phyloP scores from a whole-genome alignment of 208 protist species.

The Tritrichomonas foetus region DNA sequence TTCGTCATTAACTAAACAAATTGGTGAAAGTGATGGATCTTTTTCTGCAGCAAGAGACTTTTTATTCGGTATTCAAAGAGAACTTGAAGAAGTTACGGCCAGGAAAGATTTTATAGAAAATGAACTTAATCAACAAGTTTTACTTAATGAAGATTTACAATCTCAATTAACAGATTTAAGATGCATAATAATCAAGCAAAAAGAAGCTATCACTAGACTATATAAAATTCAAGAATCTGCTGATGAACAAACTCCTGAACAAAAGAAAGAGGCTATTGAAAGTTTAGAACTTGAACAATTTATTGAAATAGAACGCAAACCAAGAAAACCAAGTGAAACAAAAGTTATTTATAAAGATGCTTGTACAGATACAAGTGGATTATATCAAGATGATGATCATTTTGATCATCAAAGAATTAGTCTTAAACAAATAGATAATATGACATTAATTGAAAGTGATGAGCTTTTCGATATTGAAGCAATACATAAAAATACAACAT shows the following conservation, averaged over 20 bases:
- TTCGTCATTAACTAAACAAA: background rate
- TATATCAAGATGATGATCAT: too few relatives aligned
- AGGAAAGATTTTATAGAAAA: background rate
- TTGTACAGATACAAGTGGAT: too few relatives aligned
- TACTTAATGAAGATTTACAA: background rate
- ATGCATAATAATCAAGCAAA: background rate
- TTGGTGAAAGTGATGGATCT: background rate
- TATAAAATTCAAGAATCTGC: background rate
- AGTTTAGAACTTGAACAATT: too few relatives aligned
- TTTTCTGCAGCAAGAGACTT: background rate
- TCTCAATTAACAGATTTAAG: background rate
- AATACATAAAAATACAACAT: background rate
- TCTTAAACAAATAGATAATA: background rate
- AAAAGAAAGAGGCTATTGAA: too few relatives aligned
- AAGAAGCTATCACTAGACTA: background rate
- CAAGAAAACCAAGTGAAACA: too few relatives aligned
- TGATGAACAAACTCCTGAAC: background rate
- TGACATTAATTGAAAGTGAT: background rate
- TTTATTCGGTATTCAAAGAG: background rate
- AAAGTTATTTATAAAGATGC: too few relatives aligned
- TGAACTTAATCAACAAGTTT: background rate
- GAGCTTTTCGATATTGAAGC: background rate
- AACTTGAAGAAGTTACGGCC: background rate
- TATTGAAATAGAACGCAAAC: too few relatives aligned
- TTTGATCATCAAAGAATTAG: background rate